Evolutionary conservation across 2,329 filamentous ascomycete species (phyloP).

Genomic region (Kalaharituber pfeilii): DNA sequence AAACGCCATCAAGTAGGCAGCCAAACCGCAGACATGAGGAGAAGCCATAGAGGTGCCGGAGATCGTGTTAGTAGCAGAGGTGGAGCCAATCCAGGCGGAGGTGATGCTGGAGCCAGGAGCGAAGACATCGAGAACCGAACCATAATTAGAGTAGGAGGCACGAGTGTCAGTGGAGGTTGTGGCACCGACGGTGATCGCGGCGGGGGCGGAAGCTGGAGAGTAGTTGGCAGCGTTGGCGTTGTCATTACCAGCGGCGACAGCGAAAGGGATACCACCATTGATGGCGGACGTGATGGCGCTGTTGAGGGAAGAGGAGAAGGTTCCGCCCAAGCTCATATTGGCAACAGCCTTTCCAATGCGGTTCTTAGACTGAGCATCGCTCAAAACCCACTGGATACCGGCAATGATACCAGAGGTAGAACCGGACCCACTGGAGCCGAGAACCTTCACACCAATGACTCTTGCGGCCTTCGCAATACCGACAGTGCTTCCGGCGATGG

Average conservation of each 20-base stretch:
- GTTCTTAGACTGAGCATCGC: slow-evolving; percentile 23
- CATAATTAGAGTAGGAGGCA: slow-evolving; percentile 36
- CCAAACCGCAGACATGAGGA: slow-evolving; percentile 50
- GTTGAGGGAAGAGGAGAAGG: slow-evolving; percentile 34
- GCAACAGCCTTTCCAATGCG: slow-evolving; percentile 27
- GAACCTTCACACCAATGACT: slow-evolving; percentile 44
- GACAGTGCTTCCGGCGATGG: slow-evolving; percentile 42
- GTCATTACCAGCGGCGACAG: slow-evolving; percentile 40
- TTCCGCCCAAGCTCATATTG: slow-evolving; percentile 37
- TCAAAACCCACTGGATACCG: slow-evolving; percentile 39
- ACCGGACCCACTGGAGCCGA: slow-evolving; percentile 35
- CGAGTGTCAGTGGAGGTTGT: slow-evolving; percentile 28
- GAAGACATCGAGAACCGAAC: slow-evolving; percentile 34
- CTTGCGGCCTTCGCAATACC: slow-evolving; percentile 43
- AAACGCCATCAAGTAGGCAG: slow-evolving; percentile 47
- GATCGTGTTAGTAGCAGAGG: slow-evolving; percentile 32
- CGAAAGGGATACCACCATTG: slow-evolving; percentile 33
- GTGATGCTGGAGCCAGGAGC: slow-evolving; percentile 34
- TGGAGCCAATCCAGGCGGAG: slow-evolving; percentile 33
- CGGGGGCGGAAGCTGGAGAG: slow-evolving; percentile 34
- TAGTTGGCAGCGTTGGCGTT: slow-evolving; percentile 32
- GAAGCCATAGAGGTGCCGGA: slow-evolving; percentile 48
- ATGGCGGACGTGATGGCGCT: slow-evolving; percentile 33
- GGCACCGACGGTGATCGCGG: slow-evolving; percentile 39
- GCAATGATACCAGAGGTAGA: slow-evolving; percentile 37